Base-by-base conservation (phyloP, 2,329 filamentous ascomycete genomes). In the Neofusicoccum sp. region DNA sequence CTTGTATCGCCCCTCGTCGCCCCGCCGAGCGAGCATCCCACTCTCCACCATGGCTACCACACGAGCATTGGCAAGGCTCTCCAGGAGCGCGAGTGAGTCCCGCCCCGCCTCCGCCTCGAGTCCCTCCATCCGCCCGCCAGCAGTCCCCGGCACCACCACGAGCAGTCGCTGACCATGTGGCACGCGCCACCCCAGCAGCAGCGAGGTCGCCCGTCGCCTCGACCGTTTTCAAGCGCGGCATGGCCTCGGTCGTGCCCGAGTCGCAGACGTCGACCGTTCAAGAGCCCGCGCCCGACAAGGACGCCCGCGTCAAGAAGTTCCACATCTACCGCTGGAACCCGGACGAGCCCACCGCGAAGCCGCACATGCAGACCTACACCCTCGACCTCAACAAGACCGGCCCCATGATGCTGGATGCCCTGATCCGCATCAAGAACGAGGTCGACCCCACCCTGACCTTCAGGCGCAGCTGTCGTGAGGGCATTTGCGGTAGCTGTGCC, bases 401-500 rank as follows among this genome's bases (percentile, higher is more conserved):
- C 36, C 95, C 95, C 70, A 99, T 99, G 95, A 89, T 99, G 81
- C 82, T 99, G 73, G 95, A 99, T 79, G 95, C 95, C 63, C 83
- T 99, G 73, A 95, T 99, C 78, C 86, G 94, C 73, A 97, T 99
- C 82, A 99, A 99, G 90, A 99, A 99, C 80, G 95, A 99, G 86
- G 81, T 96, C 67, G 95, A 99, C 79, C 93, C 95, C 58, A 98
- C 95, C 49, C 81, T 99, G 74, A 98, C 95, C 61, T 99, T 99
- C 85, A 87, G 95, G 77, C 83, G 95, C 79, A 96, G 91, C 79
- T 99, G 95, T 83, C 86, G 95, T 81, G 95, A 99, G 86, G 95
- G 95, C 71, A 99, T 99, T 74, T 99, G 95, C 77, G 95, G 95
- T 70, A 96, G 92, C 80, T 99, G 95, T 78, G 95, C 95, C 70